Base-by-base conservation (phyloP, 2,329 filamentous ascomycete species). In the Xylariaceae sp. region DNA sequence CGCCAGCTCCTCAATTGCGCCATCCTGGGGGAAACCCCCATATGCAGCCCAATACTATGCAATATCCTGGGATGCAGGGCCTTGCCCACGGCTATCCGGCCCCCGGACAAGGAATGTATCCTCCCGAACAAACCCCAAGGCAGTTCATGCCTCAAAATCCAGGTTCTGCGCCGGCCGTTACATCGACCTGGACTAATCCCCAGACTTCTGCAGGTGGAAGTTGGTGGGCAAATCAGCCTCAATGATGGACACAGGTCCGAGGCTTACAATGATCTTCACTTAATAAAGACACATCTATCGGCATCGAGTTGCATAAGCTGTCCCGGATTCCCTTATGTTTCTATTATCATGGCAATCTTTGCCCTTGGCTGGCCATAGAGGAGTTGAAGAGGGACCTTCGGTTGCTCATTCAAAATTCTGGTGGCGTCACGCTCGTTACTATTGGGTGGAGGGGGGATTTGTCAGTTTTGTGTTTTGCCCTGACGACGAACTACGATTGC, bases 71-170 rank as follows among this genome's bases (percentile, higher is more conserved):
- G 24, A 87, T 88, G 81, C 82, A 82, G 36, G 79, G 80, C 37
- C 81, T 88, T 73, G 78, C 78, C 29, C 87, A 87, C 66, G 78
- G 79, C 31, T 86, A 86, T 66, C 75, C 79, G 23, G 75, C 77
- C n/a, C 77, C 81, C 23, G 77, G 79, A 6, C 83, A 86, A 65
- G 79, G 79, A 48, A 83, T 88, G 67, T 87, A 87, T 64, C 76
- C 83, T 16, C 75, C 84, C 24, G 86, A 89, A 43, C 85, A 87
- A 73, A 86, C 84, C 1, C 82, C 84, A 3, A 79, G 86, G 49
- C 83, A 87, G 68, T 89, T 88, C 76, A 83, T 92, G 84, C 86
- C 88, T 67, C 80, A 87, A 74, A 76, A 82, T 73, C 74, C 81
- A 65, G 73, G 86, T 3, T 75, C 74, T 3, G 74, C 75, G 6